These are phyloP conservation scores for Begonia masoniana DNA, from an alignment of 306 rosid species.

Conservation along the genomic window DNA sequence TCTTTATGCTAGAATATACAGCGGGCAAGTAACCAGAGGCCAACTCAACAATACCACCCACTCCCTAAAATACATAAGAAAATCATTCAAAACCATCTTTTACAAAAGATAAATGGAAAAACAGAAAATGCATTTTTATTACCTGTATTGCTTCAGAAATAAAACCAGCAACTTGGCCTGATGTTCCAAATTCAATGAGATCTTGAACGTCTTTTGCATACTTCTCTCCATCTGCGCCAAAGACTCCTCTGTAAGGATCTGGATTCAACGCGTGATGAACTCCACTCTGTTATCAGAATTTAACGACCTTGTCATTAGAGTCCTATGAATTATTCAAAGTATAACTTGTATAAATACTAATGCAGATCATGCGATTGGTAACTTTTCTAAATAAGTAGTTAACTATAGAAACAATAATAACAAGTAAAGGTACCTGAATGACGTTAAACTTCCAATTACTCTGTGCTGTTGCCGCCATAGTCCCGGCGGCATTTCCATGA, in stretches of 20 bases:
- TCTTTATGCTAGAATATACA: constrained; percentile 40
- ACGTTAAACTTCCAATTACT: constrained; percentile 73
- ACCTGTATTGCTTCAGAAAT: constrained; percentile 83
- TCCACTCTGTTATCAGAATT: constrained; percentile 41
- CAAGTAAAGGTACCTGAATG: constrained; percentile 39
- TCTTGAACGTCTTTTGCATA: constrained; percentile 77
- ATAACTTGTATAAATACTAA: too few species aligned
- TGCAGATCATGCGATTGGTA: too few species aligned
- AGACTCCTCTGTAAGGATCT: constrained; percentile 89
- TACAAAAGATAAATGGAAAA: too few species aligned
- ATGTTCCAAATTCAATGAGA: constrained; percentile 72
- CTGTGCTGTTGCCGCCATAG: constrained; percentile 91
- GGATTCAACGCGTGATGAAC: constrained; percentile 89
- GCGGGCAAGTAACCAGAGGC: constrained; percentile 84
- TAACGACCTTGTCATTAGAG: not conserved
- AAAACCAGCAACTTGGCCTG: constrained; percentile 76
- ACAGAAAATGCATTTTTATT: not conserved
- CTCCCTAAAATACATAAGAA: constrained; percentile 39
- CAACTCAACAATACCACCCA: constrained; percentile 83
- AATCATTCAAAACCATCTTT: too few species aligned
- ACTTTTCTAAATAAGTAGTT: not conserved
- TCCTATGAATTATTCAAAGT: too few species aligned
- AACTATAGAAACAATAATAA: not conserved
- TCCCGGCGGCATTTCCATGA: constrained; percentile 79
- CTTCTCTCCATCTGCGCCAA: constrained; percentile 83